Evolutionary conservation across 345 rosid species (phyloP).

Genomic region (Hypericum perforatum): DNA sequence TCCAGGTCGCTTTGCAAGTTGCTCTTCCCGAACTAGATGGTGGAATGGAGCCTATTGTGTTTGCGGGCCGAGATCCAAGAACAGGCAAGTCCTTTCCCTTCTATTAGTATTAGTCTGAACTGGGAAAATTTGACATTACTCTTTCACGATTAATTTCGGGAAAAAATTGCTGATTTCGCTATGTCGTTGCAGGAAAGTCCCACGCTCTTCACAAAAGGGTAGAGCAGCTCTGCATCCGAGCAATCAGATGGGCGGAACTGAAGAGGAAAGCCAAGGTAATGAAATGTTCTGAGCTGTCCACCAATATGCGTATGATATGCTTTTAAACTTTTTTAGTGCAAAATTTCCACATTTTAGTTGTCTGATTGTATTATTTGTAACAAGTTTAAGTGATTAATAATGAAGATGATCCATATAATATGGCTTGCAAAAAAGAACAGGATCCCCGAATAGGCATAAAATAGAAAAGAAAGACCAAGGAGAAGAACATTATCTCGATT

Average conservation of each 20-base stretch:
- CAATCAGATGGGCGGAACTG: conserved; percentile 89
- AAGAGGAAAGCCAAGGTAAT: conserved; percentile 86
- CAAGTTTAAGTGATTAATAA: too few species aligned
- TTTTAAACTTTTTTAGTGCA: neutral
- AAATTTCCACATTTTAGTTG: too few species aligned
- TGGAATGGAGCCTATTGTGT: conserved; percentile 97
- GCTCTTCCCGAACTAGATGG: conserved; percentile 99
- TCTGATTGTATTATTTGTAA: too few species aligned
- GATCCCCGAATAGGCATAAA: too few species aligned
- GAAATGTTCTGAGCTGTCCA: neutral
- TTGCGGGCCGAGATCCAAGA: conserved; percentile 96
- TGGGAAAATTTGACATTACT: neutral
- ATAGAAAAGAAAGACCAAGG: too few species aligned
- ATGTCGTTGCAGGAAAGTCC: conserved; percentile 64
- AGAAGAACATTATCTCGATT: too few species aligned
- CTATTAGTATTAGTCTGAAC: neutral
- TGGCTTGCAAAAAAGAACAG: too few species aligned
- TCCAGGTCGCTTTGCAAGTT: conserved; percentile 97
- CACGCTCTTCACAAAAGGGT: conserved; percentile 99
- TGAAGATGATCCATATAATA: too few species aligned
- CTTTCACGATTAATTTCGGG: neutral
- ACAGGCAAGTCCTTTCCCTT: conserved; percentile 42
- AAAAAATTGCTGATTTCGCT: conserved; percentile 1
- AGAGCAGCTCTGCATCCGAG: conserved; percentile 94
- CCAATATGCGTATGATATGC: neutral